Percentiles rank a stretch among this genome's conserved stretches.
Evolutionary conservation across 768 basidiomycete genomes (phyloP).

Genomic region (Amyloporia xantha): DNA sequence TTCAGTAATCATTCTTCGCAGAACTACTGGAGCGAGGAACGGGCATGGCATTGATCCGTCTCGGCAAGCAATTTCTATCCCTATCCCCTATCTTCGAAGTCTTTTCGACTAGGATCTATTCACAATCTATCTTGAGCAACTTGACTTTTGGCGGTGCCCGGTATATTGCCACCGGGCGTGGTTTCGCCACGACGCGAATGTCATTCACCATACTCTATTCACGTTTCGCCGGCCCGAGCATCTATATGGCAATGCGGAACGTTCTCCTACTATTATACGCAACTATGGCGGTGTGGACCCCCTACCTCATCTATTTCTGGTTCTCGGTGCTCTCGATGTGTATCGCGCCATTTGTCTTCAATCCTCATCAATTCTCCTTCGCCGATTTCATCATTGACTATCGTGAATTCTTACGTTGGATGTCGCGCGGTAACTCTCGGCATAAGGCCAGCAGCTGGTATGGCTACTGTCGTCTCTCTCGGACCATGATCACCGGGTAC

Average conservation of each 20-base stretch:
- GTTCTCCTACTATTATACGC: constrained; percentile 85
- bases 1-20: constrained; percentile 22
- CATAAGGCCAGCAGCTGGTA: constrained; percentile 99
- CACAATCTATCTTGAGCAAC: constrained; percentile 94
- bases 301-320: constrained; percentile 98
- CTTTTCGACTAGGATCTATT: constrained; percentile 98
- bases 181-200: constrained; percentile 95
- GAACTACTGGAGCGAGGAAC: constrained; percentile 97
- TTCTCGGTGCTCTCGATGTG: constrained; percentile 91
- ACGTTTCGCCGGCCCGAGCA: constrained; percentile 98
- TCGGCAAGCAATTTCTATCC: constrained; percentile 95
- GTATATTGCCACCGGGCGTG: constrained; percentile 98
- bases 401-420: constrained; percentile 97
- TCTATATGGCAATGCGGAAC: constrained; percentile 97
- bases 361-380: constrained; percentile 99
- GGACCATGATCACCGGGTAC: constrained; percentile 98
- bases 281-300: constrained; percentile 88
- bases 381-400: constrained; percentile 98
- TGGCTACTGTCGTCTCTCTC: constrained; percentile 94
- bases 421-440: constrained; percentile 96
- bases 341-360: constrained; percentile 97
- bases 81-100: constrained; percentile 97
- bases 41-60: constrained; percentile 87
- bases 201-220: constrained; percentile 97
- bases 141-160: constrained; percentile 96